Base-by-base conservation (phyloP, 257 asterid genomes). In the Cordia subcordata region DNA sequence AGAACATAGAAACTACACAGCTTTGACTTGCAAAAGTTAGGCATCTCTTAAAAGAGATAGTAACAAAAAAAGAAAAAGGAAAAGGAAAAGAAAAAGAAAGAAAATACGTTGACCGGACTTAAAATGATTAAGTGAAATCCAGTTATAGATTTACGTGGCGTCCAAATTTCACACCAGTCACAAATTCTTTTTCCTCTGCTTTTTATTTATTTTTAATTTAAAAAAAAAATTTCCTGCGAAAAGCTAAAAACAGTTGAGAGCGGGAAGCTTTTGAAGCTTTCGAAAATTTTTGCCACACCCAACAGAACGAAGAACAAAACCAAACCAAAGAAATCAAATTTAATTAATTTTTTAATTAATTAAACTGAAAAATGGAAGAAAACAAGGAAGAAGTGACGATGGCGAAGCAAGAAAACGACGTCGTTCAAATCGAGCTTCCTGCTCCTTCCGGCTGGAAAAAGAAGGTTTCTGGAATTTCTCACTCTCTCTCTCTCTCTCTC, bases 381-480 rank as follows among this genome's bases (percentile, higher is more conserved):
- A 42, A 42, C 47, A 42, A 42, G 10, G 47, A 42, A 23, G 50
- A 50, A 8, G 52, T 37, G 56, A 47, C 11, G 61, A 20, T 16
- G 32, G 15, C 9, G 53, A 55, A 63, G 60, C 71, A 61, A 1
- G 35, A n/a, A n/a, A n/a, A 66, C 81, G 82, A 78, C 68, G 78
- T 59, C 73, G 77, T 73, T 53, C 12, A 66, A 13, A 38, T 73
- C 55, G 79, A 79, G 53, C 88, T 76, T 39, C 80, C 83, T 23
- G 85, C 85, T 57, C 88, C 88, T 11, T 11, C 76, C 39, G 88
- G 88, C 47, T 82, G 88, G 88, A 50, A 49, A 35, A 82, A 82
- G 75, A 79, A 79, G 88, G 88, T 63, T 51, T 11, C 10, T 9
- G 5, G 22, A 5, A 22, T 49, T 10, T 47, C 32, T 10, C n/a